Evolutionary conservation across 139 green algal genomes (phyloP).

Genomic region (Chlamydomonas sp.): DNA sequence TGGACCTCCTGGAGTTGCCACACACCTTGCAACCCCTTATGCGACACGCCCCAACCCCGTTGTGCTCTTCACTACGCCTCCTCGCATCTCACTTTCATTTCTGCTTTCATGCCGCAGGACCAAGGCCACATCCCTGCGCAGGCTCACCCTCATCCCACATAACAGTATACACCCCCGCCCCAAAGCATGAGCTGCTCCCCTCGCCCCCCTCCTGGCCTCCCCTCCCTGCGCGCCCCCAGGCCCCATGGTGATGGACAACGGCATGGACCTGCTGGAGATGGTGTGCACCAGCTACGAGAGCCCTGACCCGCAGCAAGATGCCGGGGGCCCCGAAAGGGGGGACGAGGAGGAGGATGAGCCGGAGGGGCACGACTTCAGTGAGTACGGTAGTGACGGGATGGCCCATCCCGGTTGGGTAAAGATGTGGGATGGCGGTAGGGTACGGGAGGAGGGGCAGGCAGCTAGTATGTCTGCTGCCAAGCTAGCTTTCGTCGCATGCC

Average conservation of each 20-base stretch:
- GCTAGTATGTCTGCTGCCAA: no score
- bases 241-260: constrained; percentile 69
- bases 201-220: background rate
- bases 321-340: no score
- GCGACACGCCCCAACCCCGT: no score
- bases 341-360: constrained; percentile 35
- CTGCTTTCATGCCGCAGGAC: background rate
- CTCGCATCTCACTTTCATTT: no score
- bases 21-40: no score
- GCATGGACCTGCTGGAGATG: constrained; percentile 75
- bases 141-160: background rate
- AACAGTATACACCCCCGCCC: background rate
- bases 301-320: constrained; percentile 26
- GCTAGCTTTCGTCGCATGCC: no score
- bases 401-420: no score
- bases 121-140: background rate
- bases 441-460: no score
- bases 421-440: no score
- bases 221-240: constrained; percentile 36
- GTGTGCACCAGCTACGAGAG: constrained; percentile 69
- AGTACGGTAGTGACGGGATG: constrained; percentile 5
- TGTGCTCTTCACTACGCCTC: no score
- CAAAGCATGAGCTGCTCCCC: background rate
- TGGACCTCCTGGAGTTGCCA: no score
- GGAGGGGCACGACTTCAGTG: constrained; percentile 67